These are phyloP conservation scores for Carnegiea gigantea DNA, from an alignment of 179 eudicot species.

Conservation along the genomic window DNA sequence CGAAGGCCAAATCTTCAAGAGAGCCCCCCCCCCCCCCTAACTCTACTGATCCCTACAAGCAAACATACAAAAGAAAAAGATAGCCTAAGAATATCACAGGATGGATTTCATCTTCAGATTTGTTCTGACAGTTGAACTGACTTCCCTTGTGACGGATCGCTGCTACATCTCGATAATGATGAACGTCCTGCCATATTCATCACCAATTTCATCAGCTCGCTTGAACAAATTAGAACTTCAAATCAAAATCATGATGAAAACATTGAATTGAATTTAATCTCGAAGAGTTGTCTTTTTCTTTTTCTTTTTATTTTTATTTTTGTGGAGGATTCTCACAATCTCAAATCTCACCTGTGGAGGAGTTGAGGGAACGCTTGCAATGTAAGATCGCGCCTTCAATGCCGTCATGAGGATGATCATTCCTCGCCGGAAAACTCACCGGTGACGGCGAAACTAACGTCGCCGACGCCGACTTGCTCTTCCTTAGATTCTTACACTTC, in stretches of 20 bases:
- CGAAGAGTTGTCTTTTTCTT: neutral
- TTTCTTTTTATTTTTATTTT: no score
- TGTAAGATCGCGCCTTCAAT: constrained; percentile 90
- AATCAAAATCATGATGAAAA: neutral
- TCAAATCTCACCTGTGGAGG: constrained; percentile 41
- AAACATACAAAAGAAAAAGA: neutral
- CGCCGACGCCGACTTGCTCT: constrained; percentile 61
- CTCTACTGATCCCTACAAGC: neutral
- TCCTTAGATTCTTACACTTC: constrained; percentile 47
- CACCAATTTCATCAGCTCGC: constrained; percentile 1
- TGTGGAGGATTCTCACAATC: constrained; percentile 17
- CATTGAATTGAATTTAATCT: neutral
- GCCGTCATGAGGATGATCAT: constrained; percentile 54
- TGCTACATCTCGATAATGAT: constrained; percentile 41
- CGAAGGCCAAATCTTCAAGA: constrained; percentile 3
- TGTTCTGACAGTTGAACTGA: constrained; percentile 28
- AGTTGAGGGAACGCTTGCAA: constrained; percentile 63
- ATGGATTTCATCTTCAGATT: constrained; percentile 23
- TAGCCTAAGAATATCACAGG: neutral
- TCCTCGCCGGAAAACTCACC: constrained; percentile 23
- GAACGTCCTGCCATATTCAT: constrained; percentile 36
- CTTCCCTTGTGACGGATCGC: constrained; percentile 53
- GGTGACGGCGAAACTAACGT: constrained; percentile 31
- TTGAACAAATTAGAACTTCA: neutral
- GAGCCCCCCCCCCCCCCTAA: neutral